Evolutionary conservation across 306 rosid species (phyloP), one percentile per base, ranked within the genome.

Genomic region (Ammopiptanthus mongolicus): DNA sequence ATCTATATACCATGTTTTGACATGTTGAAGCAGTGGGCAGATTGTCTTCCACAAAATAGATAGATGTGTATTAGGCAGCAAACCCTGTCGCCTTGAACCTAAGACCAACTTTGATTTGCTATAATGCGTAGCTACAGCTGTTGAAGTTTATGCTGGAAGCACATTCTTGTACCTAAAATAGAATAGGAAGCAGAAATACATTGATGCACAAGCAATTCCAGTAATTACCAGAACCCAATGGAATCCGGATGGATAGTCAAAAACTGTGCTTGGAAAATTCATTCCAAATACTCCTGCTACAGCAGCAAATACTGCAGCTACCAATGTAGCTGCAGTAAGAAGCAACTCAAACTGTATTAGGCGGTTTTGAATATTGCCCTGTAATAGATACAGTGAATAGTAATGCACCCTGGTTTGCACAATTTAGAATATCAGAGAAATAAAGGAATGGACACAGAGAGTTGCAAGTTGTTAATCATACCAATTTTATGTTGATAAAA

Each of bases 401-500:
- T 67, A 31, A 36, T 15, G 64, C 21, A 28, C 52, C 34, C 29
- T 60, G 22, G 28, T 25, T 52, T 28, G 52, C 34, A 57, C 14
- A 71, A 47, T 57, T n/a, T 60, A 71, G 65, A 57, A 69, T 70
- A 73, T 82, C 59, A 55, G 82, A 58, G 9, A 82, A 75, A 55
- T 19, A 22, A 5, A 60, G 59, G 41, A 42, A 65, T 14, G 17
- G 7, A 44, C 15, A 69, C 63, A 56, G 39, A 62, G 63, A 58
- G 64, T 55, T 47, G 22, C 68, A 73, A 50, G 73, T 75, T 28
- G 28, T 52, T 29, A 68, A 78, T 70, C 78, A 55, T 65, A 96
- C 99, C 98, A 96, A 80, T 80, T 96, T 96, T 79, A 96, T 89
- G 87, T 92, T 96, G 87, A 96, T 92, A 87, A 96, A 96, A 89